Base-by-base conservation (phyloP, 2,329 filamentous ascomycete species). In the Aspergillus transmontanensis region DNA sequence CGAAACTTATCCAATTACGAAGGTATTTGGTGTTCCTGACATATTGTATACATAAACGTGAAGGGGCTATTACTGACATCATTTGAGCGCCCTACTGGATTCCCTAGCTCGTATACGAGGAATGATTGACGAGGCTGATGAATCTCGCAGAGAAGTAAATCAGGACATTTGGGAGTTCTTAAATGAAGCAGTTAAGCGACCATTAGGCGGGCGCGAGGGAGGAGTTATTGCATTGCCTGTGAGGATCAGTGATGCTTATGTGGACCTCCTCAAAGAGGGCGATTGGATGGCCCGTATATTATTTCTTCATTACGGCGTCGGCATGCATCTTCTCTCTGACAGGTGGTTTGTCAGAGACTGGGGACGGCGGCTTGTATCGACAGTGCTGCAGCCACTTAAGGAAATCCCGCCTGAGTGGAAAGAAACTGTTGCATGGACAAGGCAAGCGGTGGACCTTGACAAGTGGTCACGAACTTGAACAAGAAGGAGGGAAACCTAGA, bases 311-410 rank as follows among this genome's bases (percentile, higher is more conserved):
- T 74, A 73, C 59, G 71, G 72, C 3, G 68, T 74, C 4, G 69
- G 68, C 0, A 72, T 76, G 71, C 72, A 73, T 54, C 68, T 76
- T n/a, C 53, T 75, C 36, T 73, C 70, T 1, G 67, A 75, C 61
- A 70, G 72, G 34, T 76, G 74, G 74, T 76, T 73, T 59, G 73
- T 76, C 12, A 68, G 68, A n/a, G 72, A 73, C 23, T 73, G 69
- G 68, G 73, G 74, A 11, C 69, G 73, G 14, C 72, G 72, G 41
- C 63, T 75, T 14, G 70, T 76, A 16, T 63, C 69, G 45, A 70
- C 72, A 2, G 71, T 71, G 23, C n/a, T 76, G n/a, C 64, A 72
- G 19, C 58, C 64, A 28, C 39, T 72, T n/a, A 66, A 69, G 16
- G 69, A 74, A 7, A 67, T 73, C 36, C 74, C 73, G 1, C 30